Conservation (phyloP, 768 basidiomycete genomes). For the Suillus americanus region DNA sequence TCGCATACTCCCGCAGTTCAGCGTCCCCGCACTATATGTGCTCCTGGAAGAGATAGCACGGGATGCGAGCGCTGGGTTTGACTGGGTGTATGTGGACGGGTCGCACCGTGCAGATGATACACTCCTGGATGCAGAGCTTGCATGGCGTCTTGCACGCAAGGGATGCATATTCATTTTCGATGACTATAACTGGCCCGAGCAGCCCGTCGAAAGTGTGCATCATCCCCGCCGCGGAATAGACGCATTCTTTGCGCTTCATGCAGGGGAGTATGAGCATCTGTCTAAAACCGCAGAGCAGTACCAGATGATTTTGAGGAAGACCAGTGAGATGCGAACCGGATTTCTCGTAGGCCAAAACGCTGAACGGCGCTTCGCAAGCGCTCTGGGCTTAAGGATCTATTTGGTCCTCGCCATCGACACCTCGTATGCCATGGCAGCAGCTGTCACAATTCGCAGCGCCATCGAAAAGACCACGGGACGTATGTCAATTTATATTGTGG, state of each 20-base stretch:
- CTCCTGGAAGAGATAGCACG: conserved; percentile 42
- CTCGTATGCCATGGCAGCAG: conserved; percentile 46
- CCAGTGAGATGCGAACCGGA: conserved; percentile 50
- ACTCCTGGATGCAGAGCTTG: conserved; percentile 58
- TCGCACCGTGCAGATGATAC: conserved; percentile 62
- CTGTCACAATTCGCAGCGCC: conserved; percentile 46
- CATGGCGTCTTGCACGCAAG: conserved; percentile 52
- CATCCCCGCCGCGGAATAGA: conserved; percentile 60
- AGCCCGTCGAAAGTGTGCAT: conserved; percentile 46
- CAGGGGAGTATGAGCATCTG: conserved; percentile 45
- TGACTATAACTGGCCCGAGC: conserved; percentile 54
- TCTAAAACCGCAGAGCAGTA: conserved; percentile 38
- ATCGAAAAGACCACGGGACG: conserved; percentile 35
- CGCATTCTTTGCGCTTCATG: conserved; percentile 51
- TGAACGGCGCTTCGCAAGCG: conserved; percentile 10
- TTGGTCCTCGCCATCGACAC: conserved; percentile 45
- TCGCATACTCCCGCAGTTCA: conserved; percentile 52
- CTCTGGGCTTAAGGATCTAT: conserved; percentile 47
- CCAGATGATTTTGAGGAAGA: conserved; percentile 55
- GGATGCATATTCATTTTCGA: conserved; percentile 57
- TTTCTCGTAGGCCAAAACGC: conserved; percentile 30
- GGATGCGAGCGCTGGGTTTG: conserved; percentile 41
- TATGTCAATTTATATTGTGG: conserved; percentile 50
- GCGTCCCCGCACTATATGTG: conserved; percentile 48
- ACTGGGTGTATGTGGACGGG: conserved; percentile 61